Evolutionary conservation across 257 asterid species (phyloP), one percentile per base, ranked within the genome.

Genomic region (Solanum chiquidenum): DNA sequence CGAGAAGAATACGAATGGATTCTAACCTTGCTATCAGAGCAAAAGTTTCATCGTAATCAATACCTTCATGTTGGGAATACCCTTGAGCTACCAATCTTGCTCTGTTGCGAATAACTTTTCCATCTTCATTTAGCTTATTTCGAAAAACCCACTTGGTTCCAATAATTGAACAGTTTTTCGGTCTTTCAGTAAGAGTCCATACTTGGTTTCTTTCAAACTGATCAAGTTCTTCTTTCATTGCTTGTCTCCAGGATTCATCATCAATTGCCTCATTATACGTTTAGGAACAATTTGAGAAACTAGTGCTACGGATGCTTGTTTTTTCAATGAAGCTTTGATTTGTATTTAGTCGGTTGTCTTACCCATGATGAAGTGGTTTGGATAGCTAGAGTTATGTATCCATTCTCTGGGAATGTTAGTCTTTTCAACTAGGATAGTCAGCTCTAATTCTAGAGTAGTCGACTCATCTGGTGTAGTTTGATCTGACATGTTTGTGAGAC

Each of bases 281-380:
- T 52, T 52, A 2, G 62, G 62, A 7, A 16, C 23, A 5, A 16
- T 14, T 5, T 52, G 23, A 5, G 60, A 52, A 5, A 52, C 23
- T 1, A 52, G 23, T 2, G 9, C 23, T 5, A 52, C 0, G 0
- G 1, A 52, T 2, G 9, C 23, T 16, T 52, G 9, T 16, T 55
- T 52, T 52, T 21, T 0, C 4, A 55, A 1, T 21, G n/a, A 55
- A 6, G n/a, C 8, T 55, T 8, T 55, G 3, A 4, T 55, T 2
- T 18, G 2, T 1, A 6, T 18, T 18, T 18, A 6, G 4, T 18
- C 4, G 1, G 7, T 1, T 6, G 10, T 8, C 8, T 55, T 52
- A 5, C 9, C n/a, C n/a, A 6, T 3, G 23, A 18, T 55, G 4
- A 55, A 7, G 4, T 55, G 16, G 55, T 44, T 44, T 12, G 2